These are phyloP conservation scores for Saccharomycopsis fodiens DNA, from an alignment of 805 yeast genomes.

Conservation along the genomic window DNA sequence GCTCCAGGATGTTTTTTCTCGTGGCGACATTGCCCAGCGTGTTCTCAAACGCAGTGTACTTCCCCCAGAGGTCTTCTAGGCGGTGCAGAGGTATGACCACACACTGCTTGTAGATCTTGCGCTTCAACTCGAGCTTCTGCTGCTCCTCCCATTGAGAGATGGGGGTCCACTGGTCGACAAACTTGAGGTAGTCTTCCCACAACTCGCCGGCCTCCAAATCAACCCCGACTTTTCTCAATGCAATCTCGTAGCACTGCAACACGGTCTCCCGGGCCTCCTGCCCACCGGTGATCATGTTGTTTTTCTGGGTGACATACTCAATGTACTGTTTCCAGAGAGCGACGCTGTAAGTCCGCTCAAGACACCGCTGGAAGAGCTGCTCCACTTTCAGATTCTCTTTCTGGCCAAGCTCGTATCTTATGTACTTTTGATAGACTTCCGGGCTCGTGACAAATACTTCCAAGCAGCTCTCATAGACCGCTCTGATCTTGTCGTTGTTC, in stretches of 20 bases:
- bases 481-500: constrained; percentile 48
- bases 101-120: constrained; percentile 65
- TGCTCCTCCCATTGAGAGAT: constrained; percentile 77
- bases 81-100: constrained; percentile 69
- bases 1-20: constrained; percentile 75
- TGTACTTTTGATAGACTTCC: constrained; percentile 67
- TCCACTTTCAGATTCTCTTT: constrained; percentile 65
- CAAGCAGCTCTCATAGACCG: constrained; percentile 53
- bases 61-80: constrained; percentile 74
- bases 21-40: constrained; percentile 68
- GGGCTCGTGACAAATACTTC: constrained; percentile 60
- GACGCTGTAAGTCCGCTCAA: constrained; percentile 55
- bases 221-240: constrained; percentile 66
- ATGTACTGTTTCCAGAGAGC: constrained; percentile 73
- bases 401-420: constrained; percentile 53
- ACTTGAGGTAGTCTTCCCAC: constrained; percentile 80
- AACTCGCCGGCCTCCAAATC: constrained; percentile 65
- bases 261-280: constrained; percentile 70
- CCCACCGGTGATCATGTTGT: constrained; percentile 70
- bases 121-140: constrained; percentile 66
- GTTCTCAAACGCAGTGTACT: constrained; percentile 78
- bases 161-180: constrained; percentile 72
- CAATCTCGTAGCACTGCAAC: constrained; percentile 77
- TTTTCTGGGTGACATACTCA: constrained; percentile 58
- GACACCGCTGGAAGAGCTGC: constrained; percentile 53